Evolutionary conservation across 768 basidiomycete species (phyloP), one percentile per base, ranked within the genome.

Genomic region (Glaciozyma antarctica): DNA sequence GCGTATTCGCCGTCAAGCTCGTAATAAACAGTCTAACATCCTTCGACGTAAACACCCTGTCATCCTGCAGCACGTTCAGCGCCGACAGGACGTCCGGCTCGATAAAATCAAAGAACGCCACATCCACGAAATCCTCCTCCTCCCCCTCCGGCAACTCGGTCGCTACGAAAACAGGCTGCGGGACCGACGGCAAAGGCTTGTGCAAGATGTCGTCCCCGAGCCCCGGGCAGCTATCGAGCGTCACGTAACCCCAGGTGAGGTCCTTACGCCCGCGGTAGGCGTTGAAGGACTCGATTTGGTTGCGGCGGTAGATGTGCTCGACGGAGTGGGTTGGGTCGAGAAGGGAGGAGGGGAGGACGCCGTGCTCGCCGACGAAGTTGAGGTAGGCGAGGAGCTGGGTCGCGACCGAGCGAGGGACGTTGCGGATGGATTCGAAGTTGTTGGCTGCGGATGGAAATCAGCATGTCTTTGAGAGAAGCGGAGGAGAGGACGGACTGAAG

Each of bases 61-160:
- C 73, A 10, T 51, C 80, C 77, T 86, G 84, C 28, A 72, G 2
- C 57, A 44, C 55, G 71, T 90, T 90, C 59, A 88, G 73, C 32
- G 82, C 81, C 7, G 67, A 28, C 5, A 76, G 26, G 19, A 76
- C 72, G 66, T 82, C 77, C 8, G 71, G 61, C 72, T 81, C 77
- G 72, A 88, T 84, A 75, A 88, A 90, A 74, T 85, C 79, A 55
- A 86, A 79, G 74, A 89, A 90, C 43, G 90, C 84, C 26, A 90
- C 80, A 71, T 90, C 88, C 66, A 90, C 79, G 0, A 77, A 77
- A 0, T 82, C 79, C 60, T 63, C 60, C 22, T 80, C 78, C 60
- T 78, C 78, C 0, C 82, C 30, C 17, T 26, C 26, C 10, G 82
- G 74, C 32, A 78, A 75, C 0, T 85, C 85, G 21, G 79, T 79